These are phyloP conservation scores for Pneumocystis jirovecii DNA, from an alignment of 1,139 yeast genomes.

Conservation along the genomic window DNA sequence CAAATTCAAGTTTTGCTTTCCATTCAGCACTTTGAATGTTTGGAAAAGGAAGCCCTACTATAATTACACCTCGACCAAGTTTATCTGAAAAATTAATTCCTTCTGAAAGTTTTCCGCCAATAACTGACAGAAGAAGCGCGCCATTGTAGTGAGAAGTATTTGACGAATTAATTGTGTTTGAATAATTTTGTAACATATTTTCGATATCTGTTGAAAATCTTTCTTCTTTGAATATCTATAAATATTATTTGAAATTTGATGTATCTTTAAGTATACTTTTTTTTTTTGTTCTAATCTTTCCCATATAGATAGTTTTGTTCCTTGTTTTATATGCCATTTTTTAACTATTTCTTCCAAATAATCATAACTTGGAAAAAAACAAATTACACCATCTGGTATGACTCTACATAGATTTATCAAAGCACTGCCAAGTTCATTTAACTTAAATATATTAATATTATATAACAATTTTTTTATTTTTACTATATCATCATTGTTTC, in stretches of 20 bases:
- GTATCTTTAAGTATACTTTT: conserved; percentile 22
- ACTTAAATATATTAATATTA: neutral
- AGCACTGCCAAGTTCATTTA: conserved; percentile 36
- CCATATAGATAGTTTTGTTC: conserved; percentile 13
- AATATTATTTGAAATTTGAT: conserved; percentile 25
- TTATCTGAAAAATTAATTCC: conserved; percentile 85
- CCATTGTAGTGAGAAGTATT: conserved; percentile 27
- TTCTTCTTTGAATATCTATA: conserved; percentile 42
- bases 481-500: conserved; percentile 38
- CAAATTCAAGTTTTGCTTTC: conserved; percentile 52
- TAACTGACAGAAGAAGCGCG: conserved; percentile 66
- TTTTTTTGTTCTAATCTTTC: conserved; percentile 7
- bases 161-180: conserved; percentile 18
- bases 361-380: conserved; percentile 68
- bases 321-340: conserved; percentile 35
- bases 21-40: conserved; percentile 73
- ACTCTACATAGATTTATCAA: conserved; percentile 30
- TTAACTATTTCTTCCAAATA: conserved; percentile 40
- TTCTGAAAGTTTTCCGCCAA: conserved; percentile 87
- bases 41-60: conserved; percentile 87
- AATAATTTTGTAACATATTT: conserved; percentile 37
- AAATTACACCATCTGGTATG: conserved; percentile 64
- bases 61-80: conserved; percentile 70
- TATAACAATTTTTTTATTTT: conserved; percentile 7
- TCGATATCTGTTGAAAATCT: conserved; percentile 32